Evolutionary conservation across 305 asterid species (phyloP), one percentile per base, ranked within the genome.

Genomic region (Rubia balearica): DNA sequence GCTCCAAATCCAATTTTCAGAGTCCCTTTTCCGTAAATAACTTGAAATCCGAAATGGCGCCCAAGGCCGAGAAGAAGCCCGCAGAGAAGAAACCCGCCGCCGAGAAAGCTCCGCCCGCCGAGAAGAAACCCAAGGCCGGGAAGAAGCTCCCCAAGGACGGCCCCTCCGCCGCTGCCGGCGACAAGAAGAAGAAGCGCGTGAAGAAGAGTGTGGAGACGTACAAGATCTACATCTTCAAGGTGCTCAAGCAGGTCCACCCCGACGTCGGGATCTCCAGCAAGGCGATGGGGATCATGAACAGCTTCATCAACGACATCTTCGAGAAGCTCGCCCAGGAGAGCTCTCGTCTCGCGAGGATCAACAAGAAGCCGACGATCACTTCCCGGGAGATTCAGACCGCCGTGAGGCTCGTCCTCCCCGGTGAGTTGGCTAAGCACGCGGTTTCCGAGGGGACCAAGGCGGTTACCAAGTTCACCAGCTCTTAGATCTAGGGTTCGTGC

Each of bases 141-240:
- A 85, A 85, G 81, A 85, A 85, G 43, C 85, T 85, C 27, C 89
- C 87, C 1, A 86, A 83, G 74, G 87, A 86, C 9, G 86, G 79
- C 46, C 87, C 78, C 12, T 83, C 75, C 7, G 87, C 85, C 0
- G 83, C 83, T 0, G 84, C 83, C 0, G 84, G 81, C 0, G 92
- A 84, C 71, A 85, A 87, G 80, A 89, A 81, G 82, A 85, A 84
- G 88, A 89, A 85, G 89, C 67, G 85, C 22, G 21, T 3, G 46
- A 77, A 82, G 83, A 89, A 87, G 84, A 83, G 73, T 74, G 67
- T 67, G 4, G 94, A 90, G 77, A 88, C 89, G 43, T 85, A 90
- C 84, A 88, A 88, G 94, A 90, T 88, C 86, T 90, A 90, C 80
- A 88, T 88, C 81, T 88, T 88, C 85, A 90, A 90, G 86, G 94